Percentiles rank a stretch among this genome's conserved stretches.
phyloP scores from a whole-genome alignment of 177 flowering plant genomes.

The Telopea speciosissima region DNA sequence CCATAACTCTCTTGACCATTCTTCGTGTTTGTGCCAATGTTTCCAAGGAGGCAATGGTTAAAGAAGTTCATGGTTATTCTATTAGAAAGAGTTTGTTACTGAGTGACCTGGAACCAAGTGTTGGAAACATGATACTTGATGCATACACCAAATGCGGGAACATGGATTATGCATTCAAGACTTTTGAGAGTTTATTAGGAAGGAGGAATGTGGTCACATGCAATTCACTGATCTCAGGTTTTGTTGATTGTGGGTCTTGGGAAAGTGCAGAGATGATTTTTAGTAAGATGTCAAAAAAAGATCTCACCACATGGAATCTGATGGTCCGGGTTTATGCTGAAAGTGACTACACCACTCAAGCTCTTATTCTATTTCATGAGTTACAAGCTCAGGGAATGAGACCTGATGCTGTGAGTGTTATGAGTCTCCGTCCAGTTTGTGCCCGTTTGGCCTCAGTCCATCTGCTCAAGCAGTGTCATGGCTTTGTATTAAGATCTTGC shows the following conservation, averaged over 20 bases:
- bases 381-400: constrained; percentile 50
- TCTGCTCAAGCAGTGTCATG: constrained; percentile 67
- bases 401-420: constrained; percentile 58
- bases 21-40: constrained; percentile 28
- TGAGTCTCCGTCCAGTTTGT: constrained; percentile 72
- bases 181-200: constrained; percentile 43
- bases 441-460: constrained; percentile 48
- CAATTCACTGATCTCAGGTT: constrained; percentile 58
- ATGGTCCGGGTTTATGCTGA: constrained; percentile 65
- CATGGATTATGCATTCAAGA: constrained; percentile 45
- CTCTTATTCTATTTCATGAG: constrained; percentile 45
- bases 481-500: constrained; percentile 40
- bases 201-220: constrained; percentile 44
- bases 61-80: constrained; percentile 58
- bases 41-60: constrained; percentile 31
- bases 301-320: constrained; percentile 70
- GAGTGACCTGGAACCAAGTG: constrained; percentile 28
- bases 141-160: constrained; percentile 75
- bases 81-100: constrained; percentile 33
- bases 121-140: constrained; percentile 62
- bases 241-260: constrained; percentile 28
- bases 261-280: constrained; percentile 40
- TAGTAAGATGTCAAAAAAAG: constrained; percentile 37
- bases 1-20: constrained; percentile 49
- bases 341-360: constrained; percentile 38